Base-by-base conservation (phyloP, 2,329 filamentous ascomycete genomes). In the Penicillium sp. region DNA sequence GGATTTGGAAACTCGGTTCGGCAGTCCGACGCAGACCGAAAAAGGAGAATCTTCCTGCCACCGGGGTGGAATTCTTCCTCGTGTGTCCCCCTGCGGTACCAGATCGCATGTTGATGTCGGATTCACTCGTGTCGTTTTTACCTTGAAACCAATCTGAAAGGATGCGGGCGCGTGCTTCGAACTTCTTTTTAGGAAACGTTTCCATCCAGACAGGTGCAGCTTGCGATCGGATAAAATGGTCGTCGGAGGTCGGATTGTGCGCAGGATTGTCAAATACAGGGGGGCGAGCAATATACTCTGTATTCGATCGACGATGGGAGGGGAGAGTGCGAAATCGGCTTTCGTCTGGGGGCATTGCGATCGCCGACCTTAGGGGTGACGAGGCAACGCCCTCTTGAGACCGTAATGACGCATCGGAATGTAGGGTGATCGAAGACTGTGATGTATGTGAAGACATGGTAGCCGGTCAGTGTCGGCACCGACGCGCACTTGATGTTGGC, bases 81-180 rank as follows among this genome's bases (percentile, higher is more conserved):
- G 39, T 46, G 43, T 58, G 57, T 43, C 29, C 29, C 7, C 29
- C 11, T 32, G 29, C 29, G 11, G 29, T 27, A 35, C 53, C 57
- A 57, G 63, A n/a, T 60, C 50, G 37, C 43, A 56, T 54, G 32
- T 46, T 57, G 44, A 76, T 58, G 36, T 69, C 70, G 36, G 77
- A 63, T 52, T 69, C 73, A 39, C 76, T 70, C n/a, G 74, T 71
- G 34, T 74, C 71, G 26, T 75, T 77, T 43, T 73, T 69, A 34
- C 76, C 76, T 58, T 73, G 74, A 60, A 80, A 80, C 75, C 76
- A 78, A 53, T 72, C 72, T 43, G 73, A 71, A 33, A 78, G 55
- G n/a, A 63, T 53, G 42, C 60, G 66, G 32, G 65, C 64, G 47
- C 65, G 53, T 32, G 61, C 60, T 54, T 62, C 65, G 5, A 68